These are phyloP conservation scores for Huntiella decipiens DNA, from an alignment of 2,329 filamentous ascomycete genomes.

Conservation along the genomic window DNA sequence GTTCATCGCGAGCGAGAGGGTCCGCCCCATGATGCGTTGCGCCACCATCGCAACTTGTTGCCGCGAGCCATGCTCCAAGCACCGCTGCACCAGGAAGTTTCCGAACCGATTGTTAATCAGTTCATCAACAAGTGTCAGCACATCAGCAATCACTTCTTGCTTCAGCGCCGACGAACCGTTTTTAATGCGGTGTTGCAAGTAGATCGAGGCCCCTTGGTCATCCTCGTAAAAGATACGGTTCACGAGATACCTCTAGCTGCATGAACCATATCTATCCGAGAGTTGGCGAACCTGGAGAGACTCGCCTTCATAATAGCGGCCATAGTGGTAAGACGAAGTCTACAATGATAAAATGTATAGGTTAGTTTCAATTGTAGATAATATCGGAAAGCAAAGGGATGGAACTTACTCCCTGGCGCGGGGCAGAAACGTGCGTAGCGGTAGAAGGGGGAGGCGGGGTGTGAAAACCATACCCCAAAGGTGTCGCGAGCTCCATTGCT, in stretches of 20 bases:
- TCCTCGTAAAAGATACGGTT: constrained; percentile 99
- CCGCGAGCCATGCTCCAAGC: constrained; percentile 91
- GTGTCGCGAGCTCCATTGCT: too few relatives aligned
- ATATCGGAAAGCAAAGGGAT: too few relatives aligned
- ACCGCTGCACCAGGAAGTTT: constrained; percentile 95
- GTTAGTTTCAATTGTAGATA: too few relatives aligned
- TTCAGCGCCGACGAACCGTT: constrained; percentile 89
- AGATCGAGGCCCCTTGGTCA: constrained; percentile 96
- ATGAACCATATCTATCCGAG: constrained; percentile 75
- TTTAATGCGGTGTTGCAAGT: constrained; percentile 97
- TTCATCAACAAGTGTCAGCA: constrained; percentile 83
- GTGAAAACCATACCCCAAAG: too few relatives aligned
- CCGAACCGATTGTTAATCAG: constrained; percentile 98
- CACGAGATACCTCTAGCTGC: constrained; percentile 98
- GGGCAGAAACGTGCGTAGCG: too few relatives aligned
- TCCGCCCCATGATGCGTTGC: constrained; percentile 82
- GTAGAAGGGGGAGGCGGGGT: too few relatives aligned
- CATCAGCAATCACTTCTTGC: constrained; percentile 90
- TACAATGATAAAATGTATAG: too few relatives aligned
- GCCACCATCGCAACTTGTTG: constrained; percentile 93
- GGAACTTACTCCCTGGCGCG: too few relatives aligned
- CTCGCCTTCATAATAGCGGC: too few relatives aligned
- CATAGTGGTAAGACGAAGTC: too few relatives aligned
- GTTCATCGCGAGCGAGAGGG: constrained; percentile 89
- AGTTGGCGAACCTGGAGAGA: too few relatives aligned